Evolutionary conservation across 2,329 filamentous ascomycete genomes (phyloP).

Genomic region (Sarocladiaceae sp.): DNA sequence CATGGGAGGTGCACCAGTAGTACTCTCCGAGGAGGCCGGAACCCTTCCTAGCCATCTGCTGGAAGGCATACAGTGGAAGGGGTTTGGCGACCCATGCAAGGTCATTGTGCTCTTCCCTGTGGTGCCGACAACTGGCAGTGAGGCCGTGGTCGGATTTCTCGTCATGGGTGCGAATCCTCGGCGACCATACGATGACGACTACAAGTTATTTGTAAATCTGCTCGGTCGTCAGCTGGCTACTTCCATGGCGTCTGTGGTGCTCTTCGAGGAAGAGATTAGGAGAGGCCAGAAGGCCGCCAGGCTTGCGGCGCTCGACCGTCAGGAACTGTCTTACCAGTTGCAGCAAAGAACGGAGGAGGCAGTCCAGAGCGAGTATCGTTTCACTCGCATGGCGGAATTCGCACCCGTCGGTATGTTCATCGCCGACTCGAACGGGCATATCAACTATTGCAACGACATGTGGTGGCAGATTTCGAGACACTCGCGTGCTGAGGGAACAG

Average conservation of each 20-base stretch:
- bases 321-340: conserved; percentile 73
- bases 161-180: conserved; percentile 76
- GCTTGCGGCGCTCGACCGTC: conserved; percentile 70
- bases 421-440: conserved; percentile 64
- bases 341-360: conserved; percentile 60
- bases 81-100: conserved; percentile 66
- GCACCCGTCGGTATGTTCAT: conserved; percentile 84
- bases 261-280: conserved; percentile 80
- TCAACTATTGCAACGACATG: conserved; percentile 79
- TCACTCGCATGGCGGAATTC: conserved; percentile 80
- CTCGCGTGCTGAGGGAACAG: conserved; percentile 51
- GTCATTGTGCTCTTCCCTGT: conserved; percentile 75
- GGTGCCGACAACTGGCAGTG: conserved; percentile 66
- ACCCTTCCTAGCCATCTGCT: conserved; percentile 63
- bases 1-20: conserved; percentile 59
- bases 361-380: conserved; percentile 68
- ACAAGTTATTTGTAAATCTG: conserved; percentile 71
- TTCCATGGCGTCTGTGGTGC: conserved; percentile 73
- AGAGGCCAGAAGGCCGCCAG: conserved; percentile 69
- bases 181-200: conserved; percentile 76
- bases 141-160: conserved; percentile 72
- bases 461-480: conserved; percentile 70
- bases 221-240: conserved; percentile 73
- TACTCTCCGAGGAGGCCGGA: conserved; percentile 62
- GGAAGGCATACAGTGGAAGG: conserved; percentile 63